Evolutionary conservation across 257 asterid species (phyloP).

Genomic region (Echites panduratus): DNA sequence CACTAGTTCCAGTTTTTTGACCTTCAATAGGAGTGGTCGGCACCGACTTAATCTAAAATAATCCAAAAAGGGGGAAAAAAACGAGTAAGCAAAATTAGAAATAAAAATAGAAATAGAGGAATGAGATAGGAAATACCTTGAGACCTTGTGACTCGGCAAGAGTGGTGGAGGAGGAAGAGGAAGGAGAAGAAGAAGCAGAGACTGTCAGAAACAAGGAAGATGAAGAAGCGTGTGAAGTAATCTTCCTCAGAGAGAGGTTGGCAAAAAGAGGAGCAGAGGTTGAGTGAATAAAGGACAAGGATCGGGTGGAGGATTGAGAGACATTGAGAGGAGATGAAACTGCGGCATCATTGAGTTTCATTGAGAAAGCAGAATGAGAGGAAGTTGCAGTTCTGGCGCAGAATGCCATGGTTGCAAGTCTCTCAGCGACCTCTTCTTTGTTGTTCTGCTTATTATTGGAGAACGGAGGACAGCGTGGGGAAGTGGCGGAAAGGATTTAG

Average conservation of each 20-base stretch:
- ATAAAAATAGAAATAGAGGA: neutral
- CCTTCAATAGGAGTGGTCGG: constrained; percentile 87
- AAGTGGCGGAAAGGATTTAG: neutral
- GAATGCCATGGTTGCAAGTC: constrained; percentile 5
- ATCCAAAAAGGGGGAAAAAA: neutral
- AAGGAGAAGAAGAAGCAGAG: constrained; percentile 41
- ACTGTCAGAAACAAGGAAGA: constrained; percentile 21
- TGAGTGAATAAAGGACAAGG: constrained; percentile 29
- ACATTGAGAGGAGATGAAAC: neutral
- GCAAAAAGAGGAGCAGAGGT: constrained; percentile 28
- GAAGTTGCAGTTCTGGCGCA: constrained; percentile 1
- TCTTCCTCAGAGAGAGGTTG: constrained; percentile 25
- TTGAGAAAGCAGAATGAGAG: neutral
- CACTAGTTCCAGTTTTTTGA: constrained; percentile 96
- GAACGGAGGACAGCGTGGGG: no score
- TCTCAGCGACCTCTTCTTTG: neutral
- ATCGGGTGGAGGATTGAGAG: constrained; percentile 8
- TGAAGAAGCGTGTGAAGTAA: constrained; percentile 12
- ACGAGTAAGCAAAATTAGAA: neutral
- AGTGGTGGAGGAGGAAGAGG: constrained; percentile 41
- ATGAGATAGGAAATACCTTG: constrained; percentile 33
- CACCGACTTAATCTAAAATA: constrained; percentile 48
- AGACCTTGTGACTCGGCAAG: constrained; percentile 52
- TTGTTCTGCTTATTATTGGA: neutral
- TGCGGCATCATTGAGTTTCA: neutral